Evolutionary conservation across 2,329 filamentous ascomycete genomes (phyloP), one percentile per base, ranked within the genome.

Genomic region (Pestalotiopsis fici): DNA sequence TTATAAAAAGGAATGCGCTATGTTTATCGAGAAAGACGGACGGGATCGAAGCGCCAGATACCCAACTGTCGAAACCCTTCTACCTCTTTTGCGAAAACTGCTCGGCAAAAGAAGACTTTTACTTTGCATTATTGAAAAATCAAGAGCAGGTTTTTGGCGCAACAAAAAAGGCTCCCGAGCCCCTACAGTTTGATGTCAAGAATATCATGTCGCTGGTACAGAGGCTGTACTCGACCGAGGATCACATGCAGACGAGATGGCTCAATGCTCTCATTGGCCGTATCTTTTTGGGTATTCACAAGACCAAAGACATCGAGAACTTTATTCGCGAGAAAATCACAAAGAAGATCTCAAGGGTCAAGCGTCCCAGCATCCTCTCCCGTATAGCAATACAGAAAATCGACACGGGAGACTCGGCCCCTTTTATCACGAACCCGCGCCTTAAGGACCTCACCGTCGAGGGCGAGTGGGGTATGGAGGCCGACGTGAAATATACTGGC

Each of bases 41-140:
- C 37, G 83, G 83, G 28, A 81, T 82, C 28, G 88, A 91, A 39
- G 81, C 85, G 2, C 85, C 87, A 3, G 88, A 90, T 70, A 82
- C 78, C 47, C 84, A 83, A 39, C 76, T 87, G 2, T 90, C 93
- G 6, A 95, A 93, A 72, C 94, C 96, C 0, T 98, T 98, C 81
- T 98, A 91, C 76, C 84, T 99, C 4, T 99, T 98, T 79, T 97
- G 93, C 0, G 94, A 98, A 72, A 97, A 97, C 75, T 93, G 93
- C 77, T 97, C 95, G 0, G 94, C 96, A 59, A 99, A 99, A 79
- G 96, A 99, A 79, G 96, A 99, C 77, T 98, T 99, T 80, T 99
- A 99, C 78, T 95, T 97, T 79, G 93, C 95, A 13, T 84, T 99
- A 72, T 84, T 99, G 50, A 90, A 91, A 73, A 97, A 95, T 70